Evolutionary conservation across 805 yeast genomes (phyloP).

Genomic region (Groenewaldozyma tartarivorans): DNA sequence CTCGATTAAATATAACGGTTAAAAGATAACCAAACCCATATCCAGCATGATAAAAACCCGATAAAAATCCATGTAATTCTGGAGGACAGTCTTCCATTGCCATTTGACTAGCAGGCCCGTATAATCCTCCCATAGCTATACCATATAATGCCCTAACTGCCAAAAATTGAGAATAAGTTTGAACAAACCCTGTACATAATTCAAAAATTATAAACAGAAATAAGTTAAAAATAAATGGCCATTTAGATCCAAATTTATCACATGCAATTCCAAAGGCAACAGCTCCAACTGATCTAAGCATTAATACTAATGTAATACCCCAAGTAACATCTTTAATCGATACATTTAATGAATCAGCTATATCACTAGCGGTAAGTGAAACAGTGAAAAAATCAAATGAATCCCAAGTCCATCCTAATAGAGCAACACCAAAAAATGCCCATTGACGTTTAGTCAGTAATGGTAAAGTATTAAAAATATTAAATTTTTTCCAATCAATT

Average conservation of each 20-base stretch:
- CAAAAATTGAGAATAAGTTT: constrained; percentile 48
- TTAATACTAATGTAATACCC: constrained; percentile 64
- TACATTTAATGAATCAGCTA: constrained; percentile 41
- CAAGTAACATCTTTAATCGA: constrained; percentile 47
- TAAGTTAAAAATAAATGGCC: constrained; percentile 50
- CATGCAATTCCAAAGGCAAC: constrained; percentile 52
- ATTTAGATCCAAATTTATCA: constrained; percentile 56
- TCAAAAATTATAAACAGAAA: constrained; percentile 45
- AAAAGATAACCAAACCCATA: constrained; percentile 62
- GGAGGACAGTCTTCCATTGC: constrained; percentile 58
- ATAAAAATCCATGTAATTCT: constrained; percentile 49
- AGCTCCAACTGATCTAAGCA: constrained; percentile 68
- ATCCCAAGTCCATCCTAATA: constrained; percentile 62
- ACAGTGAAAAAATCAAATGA: constrained; percentile 64
- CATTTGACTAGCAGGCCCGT: constrained; percentile 55
- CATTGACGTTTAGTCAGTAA: constrained; percentile 45
- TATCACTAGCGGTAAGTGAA: constrained; percentile 41
- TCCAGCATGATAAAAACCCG: constrained; percentile 74
- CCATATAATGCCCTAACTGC: constrained; percentile 60
- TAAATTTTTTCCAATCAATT: constrained; percentile 29
- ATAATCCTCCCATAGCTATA: constrained; percentile 63
- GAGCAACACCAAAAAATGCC: constrained; percentile 51
- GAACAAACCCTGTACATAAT: constrained; percentile 56
- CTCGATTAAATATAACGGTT: constrained; percentile 55
- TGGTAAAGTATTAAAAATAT: constrained; percentile 53